A percentile compares a stretch with the other conserved stretches of the same genome.
Evolutionary conservation across 768 basidiomycete species (phyloP).

Genomic region (Phlebiopsis flavidoalba): DNA sequence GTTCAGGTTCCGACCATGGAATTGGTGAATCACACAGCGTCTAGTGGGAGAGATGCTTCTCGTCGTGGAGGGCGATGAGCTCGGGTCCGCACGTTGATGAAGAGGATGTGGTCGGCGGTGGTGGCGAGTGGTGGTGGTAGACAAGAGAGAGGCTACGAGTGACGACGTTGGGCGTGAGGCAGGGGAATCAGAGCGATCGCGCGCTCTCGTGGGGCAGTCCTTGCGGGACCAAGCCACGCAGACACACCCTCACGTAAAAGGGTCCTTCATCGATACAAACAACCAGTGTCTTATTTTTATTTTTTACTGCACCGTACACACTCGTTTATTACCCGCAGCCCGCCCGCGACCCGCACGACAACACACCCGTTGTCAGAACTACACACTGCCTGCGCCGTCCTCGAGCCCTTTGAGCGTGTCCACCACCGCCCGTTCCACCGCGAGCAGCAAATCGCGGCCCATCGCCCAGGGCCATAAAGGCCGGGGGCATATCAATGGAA

Average conservation of each 20-base stretch:
- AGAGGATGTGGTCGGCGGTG: conserved; percentile 13
- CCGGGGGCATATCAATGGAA: conserved; percentile 53
- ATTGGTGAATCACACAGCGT: conserved; percentile 13
- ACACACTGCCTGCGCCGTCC: neutral
- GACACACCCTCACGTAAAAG: neutral
- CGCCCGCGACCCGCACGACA: neutral
- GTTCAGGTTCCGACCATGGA: conserved; percentile 75
- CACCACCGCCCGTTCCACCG: conserved; percentile 59
- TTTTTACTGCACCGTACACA: neutral
- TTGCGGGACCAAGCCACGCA: conserved; percentile 1
- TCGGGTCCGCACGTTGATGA: conserved; percentile 17
- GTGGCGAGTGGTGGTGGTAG: conserved; percentile 21
- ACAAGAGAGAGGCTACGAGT: conserved; percentile 8
- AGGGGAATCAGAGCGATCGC: conserved; percentile 12
- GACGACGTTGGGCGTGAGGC: conserved; percentile 10
- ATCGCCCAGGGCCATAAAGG: conserved; percentile 37
- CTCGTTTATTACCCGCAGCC: neutral
- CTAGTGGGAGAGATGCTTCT: conserved; percentile 6
- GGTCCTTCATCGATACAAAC: conserved; percentile 3
- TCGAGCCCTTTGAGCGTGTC: conserved; percentile 32
- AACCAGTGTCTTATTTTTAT: neutral
- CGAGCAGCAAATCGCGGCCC: conserved; percentile 44
- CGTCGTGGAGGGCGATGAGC: conserved; percentile 5
- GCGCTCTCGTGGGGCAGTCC: conserved; percentile 8
- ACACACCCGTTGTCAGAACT: neutral